Percentiles rank a stretch among this genome's conserved stretches.
These are phyloP conservation scores for Ensete glaucum DNA, from an alignment of 176 grass and related monocot genomes.

Conservation along the genomic window DNA sequence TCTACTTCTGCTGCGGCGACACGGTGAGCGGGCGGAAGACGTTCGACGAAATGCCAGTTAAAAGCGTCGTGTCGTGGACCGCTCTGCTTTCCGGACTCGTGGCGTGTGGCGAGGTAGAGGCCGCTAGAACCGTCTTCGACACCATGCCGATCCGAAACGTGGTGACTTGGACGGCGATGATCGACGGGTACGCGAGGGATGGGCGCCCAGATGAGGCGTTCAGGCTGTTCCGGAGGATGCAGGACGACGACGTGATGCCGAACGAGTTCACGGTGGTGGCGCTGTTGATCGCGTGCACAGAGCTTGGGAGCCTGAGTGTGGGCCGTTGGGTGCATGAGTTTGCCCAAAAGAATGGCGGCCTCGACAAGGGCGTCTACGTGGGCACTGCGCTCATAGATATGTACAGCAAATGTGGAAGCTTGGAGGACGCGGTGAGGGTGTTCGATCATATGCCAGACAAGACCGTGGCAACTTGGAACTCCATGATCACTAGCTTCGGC, in stretches of 20 bases:
- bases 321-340: conserved; percentile 15
- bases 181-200: conserved; percentile 5
- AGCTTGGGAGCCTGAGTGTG: not conserved
- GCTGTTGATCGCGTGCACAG: not conserved
- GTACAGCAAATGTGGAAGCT: conserved; percentile 16
- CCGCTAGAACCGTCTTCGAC: not conserved
- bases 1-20: conserved; percentile 3
- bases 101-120: not conserved
- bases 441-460: conserved; percentile 5
- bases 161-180: conserved; percentile 22
- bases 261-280: conserved; percentile 12
- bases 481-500: conserved; percentile 13
- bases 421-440: conserved; percentile 4
- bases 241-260: not conserved
- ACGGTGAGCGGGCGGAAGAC: not conserved
- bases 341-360: conserved; percentile 10
- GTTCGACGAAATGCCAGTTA: not conserved
- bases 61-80: not conserved
- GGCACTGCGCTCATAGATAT: conserved; percentile 15
- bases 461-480: conserved; percentile 6
- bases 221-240: conserved; percentile 12
- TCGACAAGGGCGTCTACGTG: conserved; percentile 8
- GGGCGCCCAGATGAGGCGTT: conserved; percentile 8
- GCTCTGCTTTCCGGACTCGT: not conserved
- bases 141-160: conserved; percentile 15